Evolutionary conservation across 305 asterid species (phyloP).

Genomic region (Plantago lanceolata): DNA sequence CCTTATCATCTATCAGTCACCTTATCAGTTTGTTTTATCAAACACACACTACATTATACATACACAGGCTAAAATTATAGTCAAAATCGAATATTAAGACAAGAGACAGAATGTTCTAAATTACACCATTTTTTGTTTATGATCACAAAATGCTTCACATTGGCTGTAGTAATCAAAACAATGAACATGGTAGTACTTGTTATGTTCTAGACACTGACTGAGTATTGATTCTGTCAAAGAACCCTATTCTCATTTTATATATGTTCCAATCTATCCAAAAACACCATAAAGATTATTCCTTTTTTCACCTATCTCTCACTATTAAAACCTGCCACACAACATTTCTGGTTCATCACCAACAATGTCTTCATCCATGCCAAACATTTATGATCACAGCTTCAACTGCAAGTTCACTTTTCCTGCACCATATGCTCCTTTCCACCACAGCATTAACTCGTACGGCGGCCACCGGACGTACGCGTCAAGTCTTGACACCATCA

Average conservation of each 20-base stretch:
- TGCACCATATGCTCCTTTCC: conserved; percentile 14
- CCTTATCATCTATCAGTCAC: too few species aligned
- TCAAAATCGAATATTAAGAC: neutral
- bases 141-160: neutral
- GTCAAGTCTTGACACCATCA: neutral
- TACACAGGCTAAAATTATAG: too few species aligned
- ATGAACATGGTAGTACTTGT: neutral
- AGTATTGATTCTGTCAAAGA: conserved; percentile 11
- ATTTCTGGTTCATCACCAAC: neutral
- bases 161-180: neutral
- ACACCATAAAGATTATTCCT: conserved; percentile 10
- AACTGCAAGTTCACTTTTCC: conserved; percentile 11
- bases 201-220: neutral
- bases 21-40: too few species aligned
- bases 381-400: conserved; percentile 13
- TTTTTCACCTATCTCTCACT: conserved; percentile 7
- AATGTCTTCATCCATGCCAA: conserved; percentile 9
- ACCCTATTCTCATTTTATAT: conserved; percentile 2
- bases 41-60: too few species aligned
- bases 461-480: conserved; percentile 6
- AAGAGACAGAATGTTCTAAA: neutral
- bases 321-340: conserved; percentile 5
- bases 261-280: conserved; percentile 9
- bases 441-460: conserved; percentile 12
- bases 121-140: neutral